Evolutionary conservation across 2,329 filamentous ascomycete species (phyloP), one percentile per base, ranked within the genome.

Genomic region (Xylaria multiplex): DNA sequence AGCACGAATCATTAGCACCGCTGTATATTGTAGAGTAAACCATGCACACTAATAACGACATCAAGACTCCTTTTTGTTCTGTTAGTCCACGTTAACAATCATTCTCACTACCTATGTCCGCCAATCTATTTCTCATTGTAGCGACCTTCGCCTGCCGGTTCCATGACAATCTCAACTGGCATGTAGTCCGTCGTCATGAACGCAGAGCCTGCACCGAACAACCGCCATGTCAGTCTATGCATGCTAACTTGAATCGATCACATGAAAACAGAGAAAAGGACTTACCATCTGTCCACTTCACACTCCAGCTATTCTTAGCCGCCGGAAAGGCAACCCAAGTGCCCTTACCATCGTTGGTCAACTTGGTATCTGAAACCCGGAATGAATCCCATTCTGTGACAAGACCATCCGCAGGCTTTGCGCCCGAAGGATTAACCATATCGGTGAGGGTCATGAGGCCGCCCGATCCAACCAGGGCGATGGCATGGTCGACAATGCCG

Each of bases 281-380:
- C 79, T 70, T 62, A 79, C 79, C 76, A 67, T 77, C 76, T 48
- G 77, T 77, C 78, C 79, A 81, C 63, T 76, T 78, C 30, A 80
- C 72, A 35, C 66, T 66, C 76, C 76, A 81, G 53, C 62, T 71
- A 16, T 66, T 62, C 14, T 64, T 58, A 8, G 49, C 62, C 1
- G 22, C 46, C 6, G 78, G 79, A 65, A 80, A 77, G 2, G 76
- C 76, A n/a, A 79, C 70, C 80, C 80, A 81, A 32, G 67, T 53
- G 6, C 75, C 75, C 3, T 59, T 61, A 9, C 55, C 64, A 11
- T 73, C 69, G 43, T 75, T 73, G 55, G 67, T 70, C 24, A 76
- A 59, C 52, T 70, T 74, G 24, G 66, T 69, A 7, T 70, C 67
- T 9, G 64, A 61, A 14, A 67, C 69, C 19, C 64, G 67, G 72